Conservation (phyloP, 139 green algal genomes). For the Micractinium conductrix region DNA sequence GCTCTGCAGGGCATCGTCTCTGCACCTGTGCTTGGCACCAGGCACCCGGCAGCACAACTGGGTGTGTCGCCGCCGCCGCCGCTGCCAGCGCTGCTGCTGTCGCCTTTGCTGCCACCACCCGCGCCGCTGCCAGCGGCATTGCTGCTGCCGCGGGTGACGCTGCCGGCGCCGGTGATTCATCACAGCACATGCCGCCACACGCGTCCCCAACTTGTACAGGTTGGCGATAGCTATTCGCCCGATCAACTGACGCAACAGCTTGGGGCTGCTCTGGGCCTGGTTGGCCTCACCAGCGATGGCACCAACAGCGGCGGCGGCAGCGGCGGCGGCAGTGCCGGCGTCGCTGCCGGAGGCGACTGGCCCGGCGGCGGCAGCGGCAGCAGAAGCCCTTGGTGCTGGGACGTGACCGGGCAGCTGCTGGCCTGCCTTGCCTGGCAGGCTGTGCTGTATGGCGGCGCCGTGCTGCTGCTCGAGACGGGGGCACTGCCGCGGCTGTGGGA, state of each 20-base stretch:
- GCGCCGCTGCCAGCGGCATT: neutral
- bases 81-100: neutral
- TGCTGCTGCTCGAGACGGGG: constrained; percentile 58
- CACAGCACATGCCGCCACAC: neutral
- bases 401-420: constrained; percentile 25
- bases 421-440: constrained; percentile 25
- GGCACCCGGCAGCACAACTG: too few relatives aligned
- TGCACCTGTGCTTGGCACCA: too few relatives aligned
- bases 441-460: constrained; percentile 46
- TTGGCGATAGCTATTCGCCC: constrained; percentile 3
- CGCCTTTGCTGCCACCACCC: too few relatives aligned
- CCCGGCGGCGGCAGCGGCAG: neutral
- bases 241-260: neutral
- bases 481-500: constrained; percentile 12
- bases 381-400: constrained; percentile 19
- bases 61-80: too few relatives aligned
- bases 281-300: neutral
- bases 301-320: neutral
- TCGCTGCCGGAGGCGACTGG: too few relatives aligned
- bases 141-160: neutral
- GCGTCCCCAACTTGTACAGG: neutral
- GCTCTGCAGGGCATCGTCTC: neutral
- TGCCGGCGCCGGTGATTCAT: neutral
- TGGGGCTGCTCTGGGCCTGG: neutral
- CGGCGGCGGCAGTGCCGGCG: neutral